A percentile compares a stretch with the other conserved stretches of the same genome.
These are phyloP conservation scores for Ettlia oleoabundans DNA, from an alignment of 139 green algal genomes.

Conservation along the genomic window DNA sequence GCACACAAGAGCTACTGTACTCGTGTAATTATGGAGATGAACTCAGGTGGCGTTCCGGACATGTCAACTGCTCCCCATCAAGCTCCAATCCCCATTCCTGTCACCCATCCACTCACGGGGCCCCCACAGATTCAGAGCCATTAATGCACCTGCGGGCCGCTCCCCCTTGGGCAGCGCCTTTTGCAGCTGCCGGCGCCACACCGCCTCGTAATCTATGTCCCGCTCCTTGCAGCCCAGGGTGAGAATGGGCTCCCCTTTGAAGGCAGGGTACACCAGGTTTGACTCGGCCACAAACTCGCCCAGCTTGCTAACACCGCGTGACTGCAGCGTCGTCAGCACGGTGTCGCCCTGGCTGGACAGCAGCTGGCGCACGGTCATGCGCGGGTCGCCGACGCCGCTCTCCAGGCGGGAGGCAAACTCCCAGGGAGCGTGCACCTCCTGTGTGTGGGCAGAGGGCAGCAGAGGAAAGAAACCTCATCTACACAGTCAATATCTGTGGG, in stretches of 20 bases:
- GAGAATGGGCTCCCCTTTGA: slow-evolving; percentile 29
- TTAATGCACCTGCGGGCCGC: slow-evolving; percentile 4
- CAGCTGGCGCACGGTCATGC: background rate
- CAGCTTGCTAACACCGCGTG: slow-evolving; percentile 16
- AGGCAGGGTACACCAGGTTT: slow-evolving; percentile 25
- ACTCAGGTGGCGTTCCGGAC: too few species aligned
- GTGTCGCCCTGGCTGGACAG: slow-evolving; percentile 5
- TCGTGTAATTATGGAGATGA: too few species aligned
- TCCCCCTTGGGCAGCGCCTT: background rate
- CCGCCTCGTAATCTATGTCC: slow-evolving; percentile 40
- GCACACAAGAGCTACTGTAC: too few species aligned
- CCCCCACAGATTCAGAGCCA: too few species aligned
- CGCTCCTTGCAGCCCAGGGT: slow-evolving; percentile 38
- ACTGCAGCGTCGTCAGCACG: slow-evolving; percentile 10
- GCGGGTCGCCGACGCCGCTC: background rate
- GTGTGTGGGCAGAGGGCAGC: background rate
- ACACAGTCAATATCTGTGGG: too few species aligned
- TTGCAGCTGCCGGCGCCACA: slow-evolving; percentile 31
- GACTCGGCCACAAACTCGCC: slow-evolving; percentile 11
- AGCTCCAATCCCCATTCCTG: too few species aligned
- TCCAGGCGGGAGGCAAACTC: slow-evolving; percentile 16
- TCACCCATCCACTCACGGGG: too few species aligned
- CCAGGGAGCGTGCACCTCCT: slow-evolving; percentile 26
- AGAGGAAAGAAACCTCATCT: too few species aligned
- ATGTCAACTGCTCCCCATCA: too few species aligned